Conservation (phyloP, 116 monocot species). For the Iris pallida region DNA sequence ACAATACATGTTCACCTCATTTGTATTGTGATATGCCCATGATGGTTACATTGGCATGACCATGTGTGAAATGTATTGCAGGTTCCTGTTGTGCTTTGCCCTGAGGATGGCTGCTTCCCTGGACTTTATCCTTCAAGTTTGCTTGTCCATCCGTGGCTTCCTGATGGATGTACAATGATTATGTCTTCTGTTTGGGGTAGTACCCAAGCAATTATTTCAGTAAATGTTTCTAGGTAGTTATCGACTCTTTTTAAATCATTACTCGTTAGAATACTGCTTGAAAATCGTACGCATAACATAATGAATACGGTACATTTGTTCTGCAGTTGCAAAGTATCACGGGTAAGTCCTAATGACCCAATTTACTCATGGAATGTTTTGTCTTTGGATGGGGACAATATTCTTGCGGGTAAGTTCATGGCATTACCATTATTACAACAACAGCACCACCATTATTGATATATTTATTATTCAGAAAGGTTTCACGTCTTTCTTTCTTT, state of each 20-base stretch:
- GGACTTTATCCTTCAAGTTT: conserved; percentile 78
- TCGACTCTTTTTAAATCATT: background rate
- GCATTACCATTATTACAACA: background rate
- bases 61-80: conserved; percentile 20
- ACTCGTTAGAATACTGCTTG: background rate
- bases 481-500: conserved; percentile 3
- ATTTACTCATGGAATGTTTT: conserved; percentile 73
- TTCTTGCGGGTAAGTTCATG: conserved; percentile 72
- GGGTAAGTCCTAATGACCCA: conserved; percentile 59
- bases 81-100: conserved; percentile 79
- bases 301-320: conserved; percentile 7
- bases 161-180: conserved; percentile 77
- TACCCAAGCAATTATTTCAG: conserved; percentile 68
- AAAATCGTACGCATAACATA: conserved; percentile 1
- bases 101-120: conserved; percentile 76
- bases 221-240: conserved; percentile 67
- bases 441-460: background rate
- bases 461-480: background rate
- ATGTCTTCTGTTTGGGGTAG: conserved; percentile 80
- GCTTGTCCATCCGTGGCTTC: conserved; percentile 76
- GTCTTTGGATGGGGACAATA: conserved; percentile 73
- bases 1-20: too few species aligned
- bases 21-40: conserved; percentile 1
- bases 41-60: background rate
- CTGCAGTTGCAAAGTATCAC: conserved; percentile 56